These are phyloP conservation scores for Pichia insulana DNA, from an alignment of 805 yeast genomes.

Conservation along the genomic window DNA sequence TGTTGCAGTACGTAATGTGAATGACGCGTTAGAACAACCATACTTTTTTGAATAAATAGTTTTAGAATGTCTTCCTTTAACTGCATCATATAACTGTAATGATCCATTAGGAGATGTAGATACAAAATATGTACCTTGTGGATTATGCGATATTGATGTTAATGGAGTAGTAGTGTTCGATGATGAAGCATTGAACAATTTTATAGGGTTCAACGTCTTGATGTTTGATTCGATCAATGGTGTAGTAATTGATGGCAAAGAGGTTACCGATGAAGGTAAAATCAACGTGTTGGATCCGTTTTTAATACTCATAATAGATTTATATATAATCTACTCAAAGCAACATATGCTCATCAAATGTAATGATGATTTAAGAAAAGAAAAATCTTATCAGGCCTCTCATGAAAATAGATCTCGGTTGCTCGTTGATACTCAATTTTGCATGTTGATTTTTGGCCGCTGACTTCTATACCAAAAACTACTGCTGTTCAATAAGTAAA, in stretches of 20 bases:
- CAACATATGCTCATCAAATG: no score
- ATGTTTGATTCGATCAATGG: not conserved
- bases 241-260: not conserved
- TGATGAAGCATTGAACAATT: conserved; percentile 28
- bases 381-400: no score
- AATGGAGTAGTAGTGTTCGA: conserved; percentile 44
- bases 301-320: not conserved
- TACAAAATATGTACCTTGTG: conserved; percentile 67
- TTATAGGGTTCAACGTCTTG: conserved; percentile 25
- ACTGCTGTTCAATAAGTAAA: not conserved
- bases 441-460: not conserved
- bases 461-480: no score
- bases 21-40: conserved; percentile 81
- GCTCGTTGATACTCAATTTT: no score
- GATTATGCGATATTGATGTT: conserved; percentile 72
- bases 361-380: no score
- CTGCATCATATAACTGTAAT: conserved; percentile 72
- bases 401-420: no score
- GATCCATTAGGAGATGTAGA: conserved; percentile 76
- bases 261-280: conserved; percentile 1
- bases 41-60: conserved; percentile 80
- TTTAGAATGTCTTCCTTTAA: conserved; percentile 58
- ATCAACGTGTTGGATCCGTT: not conserved
- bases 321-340: no score
- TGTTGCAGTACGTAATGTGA: conserved; percentile 53